Base-by-base conservation (phyloP, 129 eudicot species). In the Daucus carota region DNA sequence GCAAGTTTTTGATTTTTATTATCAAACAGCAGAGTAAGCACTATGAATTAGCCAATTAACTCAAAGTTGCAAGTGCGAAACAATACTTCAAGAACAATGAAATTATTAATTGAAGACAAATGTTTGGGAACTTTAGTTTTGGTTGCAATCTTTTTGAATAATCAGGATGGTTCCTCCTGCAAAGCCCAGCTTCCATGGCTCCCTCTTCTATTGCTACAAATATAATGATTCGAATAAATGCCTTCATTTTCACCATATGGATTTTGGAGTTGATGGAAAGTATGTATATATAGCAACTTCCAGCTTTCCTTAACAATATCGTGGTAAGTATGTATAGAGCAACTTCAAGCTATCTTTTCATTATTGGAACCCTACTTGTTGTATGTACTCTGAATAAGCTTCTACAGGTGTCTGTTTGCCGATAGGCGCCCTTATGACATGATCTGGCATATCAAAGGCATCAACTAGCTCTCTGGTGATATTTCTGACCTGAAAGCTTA, bases 381-480 rank as follows among this genome's bases (percentile, higher is more conserved):
- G 97, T 28, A 93, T 87, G 79, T 94, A 94, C 59, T 87, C 91
- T 2, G 92, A 74, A 83, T 94, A 94, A 67, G 96, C 98, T 75
- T 91, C 97, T 48, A 81, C 81, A 6, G 84, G 72, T 57, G 96
- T 79, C 81, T 91, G 97, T 85, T 76, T 84, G 10, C 97, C 97
- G 3, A 94, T 94, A 8, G 97, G 98, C 63, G 98, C 97, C 67
- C 93, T 85, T 18, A 86, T 87, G 22, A 94, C 97, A 41, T 91
- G 79, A 83, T 94, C 98, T 2, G 98, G 98, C 67, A 94, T 85
- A 75, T 94, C 97, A 72, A 94, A 94, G 18, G 89, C 98, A 78
- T 94, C 97, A 0, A 94, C 98, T n/a, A 94, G 92, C 83, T 91
- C 98, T 82, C 84, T 87, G 15, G 97, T 92, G 1, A 89, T 78